phyloP scores from a whole-genome alignment of 2,329 filamentous ascomycete species.

The Ascochyta pisi region DNA sequence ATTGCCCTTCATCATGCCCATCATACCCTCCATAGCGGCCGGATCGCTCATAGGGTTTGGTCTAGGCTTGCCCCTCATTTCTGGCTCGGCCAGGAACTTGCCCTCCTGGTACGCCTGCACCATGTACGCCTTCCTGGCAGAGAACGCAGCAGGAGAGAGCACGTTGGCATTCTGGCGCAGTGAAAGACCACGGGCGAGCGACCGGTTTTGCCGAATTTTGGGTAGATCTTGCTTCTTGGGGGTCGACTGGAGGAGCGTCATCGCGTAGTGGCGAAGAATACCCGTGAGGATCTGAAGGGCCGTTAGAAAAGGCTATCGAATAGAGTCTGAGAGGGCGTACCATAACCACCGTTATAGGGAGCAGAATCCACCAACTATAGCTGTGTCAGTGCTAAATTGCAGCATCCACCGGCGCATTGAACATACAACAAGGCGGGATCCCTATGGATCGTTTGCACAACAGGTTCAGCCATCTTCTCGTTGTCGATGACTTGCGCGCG shows the following conservation, averaged over 20 bases:
- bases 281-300: constrained; percentile 78
- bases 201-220: constrained; percentile 82
- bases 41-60: constrained; percentile 96
- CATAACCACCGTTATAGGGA: constrained; percentile 98
- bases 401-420: background rate
- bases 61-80: constrained; percentile 82
- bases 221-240: constrained; percentile 82
- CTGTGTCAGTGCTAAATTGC: constrained; percentile 29
- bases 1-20: constrained; percentile 99
- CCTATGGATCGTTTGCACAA: constrained; percentile 94
- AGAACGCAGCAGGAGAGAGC: constrained; percentile 79
- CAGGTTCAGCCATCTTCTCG: constrained; percentile 76
- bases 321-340: constrained; percentile 51
- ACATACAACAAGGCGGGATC: constrained; percentile 97
- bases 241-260: constrained; percentile 82
- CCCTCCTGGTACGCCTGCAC: constrained; percentile 84
- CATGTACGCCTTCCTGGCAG: constrained; percentile 79
- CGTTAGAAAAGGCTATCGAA: constrained; percentile 16
- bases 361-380: constrained; percentile 94
- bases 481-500: constrained; percentile 25
- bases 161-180: constrained; percentile 83
- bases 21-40: constrained; percentile 98
- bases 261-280: constrained; percentile 93
- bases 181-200: constrained; percentile 81
- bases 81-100: constrained; percentile 86